Conservation (phyloP, 169 alveolate genomes). For the Babesia ovata region DNA sequence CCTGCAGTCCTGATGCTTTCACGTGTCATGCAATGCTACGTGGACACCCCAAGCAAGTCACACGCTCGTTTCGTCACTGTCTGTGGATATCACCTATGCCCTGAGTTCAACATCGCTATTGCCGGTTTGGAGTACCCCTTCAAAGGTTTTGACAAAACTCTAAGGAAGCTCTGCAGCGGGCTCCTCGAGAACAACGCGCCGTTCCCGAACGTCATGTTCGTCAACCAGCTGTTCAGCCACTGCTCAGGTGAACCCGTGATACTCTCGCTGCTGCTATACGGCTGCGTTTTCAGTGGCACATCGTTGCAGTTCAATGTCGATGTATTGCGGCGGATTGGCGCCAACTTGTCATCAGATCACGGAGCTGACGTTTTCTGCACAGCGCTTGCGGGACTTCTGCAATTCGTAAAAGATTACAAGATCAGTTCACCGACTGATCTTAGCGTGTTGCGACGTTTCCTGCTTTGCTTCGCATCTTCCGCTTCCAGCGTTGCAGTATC, state of each 20-base stretch:
- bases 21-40: constrained; percentile 7
- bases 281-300: constrained; percentile 15
- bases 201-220: constrained; percentile 28
- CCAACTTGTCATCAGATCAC: background rate
- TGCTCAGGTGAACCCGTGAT: constrained; percentile 26
- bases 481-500: background rate
- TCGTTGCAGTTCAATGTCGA: constrained; percentile 24
- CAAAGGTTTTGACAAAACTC: constrained; percentile 20
- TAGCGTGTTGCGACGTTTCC: background rate
- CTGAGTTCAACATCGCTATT: background rate
- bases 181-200: constrained; percentile 7
- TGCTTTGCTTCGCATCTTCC: constrained; percentile 8
- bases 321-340: background rate
- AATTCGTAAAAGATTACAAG: background rate
- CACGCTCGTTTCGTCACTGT: constrained; percentile 1
- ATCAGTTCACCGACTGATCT: background rate
- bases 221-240: constrained; percentile 17
- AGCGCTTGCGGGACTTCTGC: background rate
- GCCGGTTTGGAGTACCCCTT: constrained; percentile 1
- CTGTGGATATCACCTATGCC: constrained; percentile 18
- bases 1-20: constrained; percentile 29
- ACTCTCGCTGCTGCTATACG: constrained; percentile 1
- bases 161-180: constrained; percentile 32
- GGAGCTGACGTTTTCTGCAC: background rate
- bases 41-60: constrained; percentile 14